Conservation (phyloP, 2,329 filamentous ascomycete species). For the Pseudogymnoascus sp. region DNA sequence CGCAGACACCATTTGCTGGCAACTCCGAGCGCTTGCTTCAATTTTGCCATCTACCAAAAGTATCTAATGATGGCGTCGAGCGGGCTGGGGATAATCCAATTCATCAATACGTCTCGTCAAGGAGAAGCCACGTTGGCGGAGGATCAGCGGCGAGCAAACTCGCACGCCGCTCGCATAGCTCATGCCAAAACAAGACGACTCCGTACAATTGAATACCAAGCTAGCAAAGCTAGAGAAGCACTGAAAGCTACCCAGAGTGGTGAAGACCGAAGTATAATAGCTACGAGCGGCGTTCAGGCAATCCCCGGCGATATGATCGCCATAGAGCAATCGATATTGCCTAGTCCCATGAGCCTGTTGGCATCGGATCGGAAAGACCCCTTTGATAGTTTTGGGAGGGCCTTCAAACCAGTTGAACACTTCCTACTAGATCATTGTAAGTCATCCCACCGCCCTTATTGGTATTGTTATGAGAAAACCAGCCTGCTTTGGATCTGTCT, state of each 20-base stretch:
- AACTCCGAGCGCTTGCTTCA: not conserved
- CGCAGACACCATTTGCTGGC: not conserved
- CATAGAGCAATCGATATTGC: not conserved
- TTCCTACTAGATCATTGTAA: not conserved
- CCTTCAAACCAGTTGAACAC: not conserved
- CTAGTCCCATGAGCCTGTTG: not conserved
- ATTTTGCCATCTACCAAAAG: too few species aligned
- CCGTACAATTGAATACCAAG: conserved; percentile 11
- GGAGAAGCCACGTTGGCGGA: not conserved
- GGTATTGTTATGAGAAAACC: not conserved
- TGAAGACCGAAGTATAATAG: not conserved
- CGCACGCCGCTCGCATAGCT: conserved; percentile 14
- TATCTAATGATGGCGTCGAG: not conserved
- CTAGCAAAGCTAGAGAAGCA: not conserved
- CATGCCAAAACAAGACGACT: conserved; percentile 13
- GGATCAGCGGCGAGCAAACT: conserved; percentile 8
- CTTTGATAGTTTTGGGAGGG: not conserved
- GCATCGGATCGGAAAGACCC: not conserved
- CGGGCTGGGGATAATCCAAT: not conserved
- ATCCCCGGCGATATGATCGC: not conserved
- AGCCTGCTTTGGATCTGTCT: not conserved
- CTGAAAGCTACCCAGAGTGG: not conserved
- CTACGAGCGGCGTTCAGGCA: not conserved
- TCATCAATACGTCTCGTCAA: not conserved
- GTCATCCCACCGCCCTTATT: not conserved